phyloP scores from a whole-genome alignment of 371 early-diverging fungal genomes.

The Chytridium lagenaria region DNA sequence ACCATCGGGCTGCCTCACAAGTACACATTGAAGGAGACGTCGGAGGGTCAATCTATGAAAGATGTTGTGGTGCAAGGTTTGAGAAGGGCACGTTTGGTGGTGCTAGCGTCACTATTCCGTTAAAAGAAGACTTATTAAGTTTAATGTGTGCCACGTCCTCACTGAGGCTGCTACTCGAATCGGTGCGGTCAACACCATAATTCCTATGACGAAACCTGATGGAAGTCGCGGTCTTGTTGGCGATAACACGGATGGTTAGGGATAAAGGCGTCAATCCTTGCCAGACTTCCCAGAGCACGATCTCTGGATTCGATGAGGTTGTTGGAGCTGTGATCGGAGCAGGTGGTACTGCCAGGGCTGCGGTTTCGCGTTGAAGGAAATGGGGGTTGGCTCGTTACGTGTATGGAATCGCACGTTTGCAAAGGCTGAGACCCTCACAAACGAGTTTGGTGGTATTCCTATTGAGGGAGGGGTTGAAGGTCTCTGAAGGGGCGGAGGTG shows the following conservation, averaged over 20 bases:
- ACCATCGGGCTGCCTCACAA: conserved; percentile 82
- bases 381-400: conserved; percentile 71
- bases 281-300: conserved; percentile 52
- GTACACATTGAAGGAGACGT: conserved; percentile 77
- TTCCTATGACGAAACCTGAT: conserved; percentile 51
- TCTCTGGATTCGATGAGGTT: conserved; percentile 24
- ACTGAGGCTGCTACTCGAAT: conserved; percentile 80
- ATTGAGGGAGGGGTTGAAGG: conserved; percentile 37
- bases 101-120: conserved; percentile 94
- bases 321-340: conserved; percentile 90
- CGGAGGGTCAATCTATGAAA: conserved; percentile 65
- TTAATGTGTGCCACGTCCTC: conserved; percentile 66
- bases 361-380: conserved; percentile 82
- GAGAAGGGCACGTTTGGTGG: conserved; percentile 79
- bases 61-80: conserved; percentile 56
- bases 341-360: conserved; percentile 95
- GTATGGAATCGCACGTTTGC: conserved; percentile 87
- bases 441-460: conserved; percentile 62
- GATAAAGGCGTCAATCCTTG: conserved; percentile 71
- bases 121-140: conserved; percentile 81
- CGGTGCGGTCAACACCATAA: conserved; percentile 92
- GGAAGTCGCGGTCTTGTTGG: conserved; percentile 62
- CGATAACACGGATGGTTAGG: conserved; percentile 95
- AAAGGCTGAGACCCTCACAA: conserved; percentile 75
- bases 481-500: neutral